Percentiles rank a stretch among this genome's conserved stretches.
phyloP scores from a whole-genome alignment of 2,329 filamentous ascomycete genomes.

The Beauveria bassiana region DNA sequence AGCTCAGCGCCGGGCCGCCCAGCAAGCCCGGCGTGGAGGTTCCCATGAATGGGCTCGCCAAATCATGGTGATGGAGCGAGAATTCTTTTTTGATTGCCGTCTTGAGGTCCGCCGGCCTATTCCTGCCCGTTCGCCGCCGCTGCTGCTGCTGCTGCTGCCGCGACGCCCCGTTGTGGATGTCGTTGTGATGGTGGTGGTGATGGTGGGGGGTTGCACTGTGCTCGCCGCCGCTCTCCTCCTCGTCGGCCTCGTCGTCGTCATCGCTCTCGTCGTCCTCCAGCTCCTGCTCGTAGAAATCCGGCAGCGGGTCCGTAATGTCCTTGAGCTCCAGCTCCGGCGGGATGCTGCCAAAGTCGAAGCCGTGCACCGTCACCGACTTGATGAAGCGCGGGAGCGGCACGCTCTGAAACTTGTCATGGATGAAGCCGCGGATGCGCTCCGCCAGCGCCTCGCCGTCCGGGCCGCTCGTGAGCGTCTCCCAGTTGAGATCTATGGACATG shows the following conservation, averaged over 20 bases:
- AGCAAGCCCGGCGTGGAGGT: constrained; percentile 56
- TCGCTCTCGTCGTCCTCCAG: constrained; percentile 45
- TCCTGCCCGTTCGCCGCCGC: constrained; percentile 4
- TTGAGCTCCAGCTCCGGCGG: constrained; percentile 85
- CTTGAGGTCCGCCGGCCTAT: constrained; percentile 21
- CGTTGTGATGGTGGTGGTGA: constrained; percentile 17
- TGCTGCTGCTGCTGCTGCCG: constrained; percentile 12
- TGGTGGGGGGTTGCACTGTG: constrained; percentile 16
- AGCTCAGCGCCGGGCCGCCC: constrained; percentile 70
- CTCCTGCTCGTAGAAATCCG: constrained; percentile 90
- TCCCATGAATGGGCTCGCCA: constrained; percentile 50
- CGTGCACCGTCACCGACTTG: constrained; percentile 87
- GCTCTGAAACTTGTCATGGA: constrained; percentile 92
- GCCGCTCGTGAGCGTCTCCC: constrained; percentile 84
- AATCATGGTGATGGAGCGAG: constrained; percentile 28
- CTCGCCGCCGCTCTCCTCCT: constrained; percentile 9
- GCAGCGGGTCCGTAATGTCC: constrained; percentile 90
- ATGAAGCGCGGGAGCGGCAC: constrained; percentile 91
- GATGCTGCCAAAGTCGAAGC: constrained; percentile 83
- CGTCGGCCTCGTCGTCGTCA: constrained; percentile 18
- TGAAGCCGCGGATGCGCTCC: constrained; percentile 81
- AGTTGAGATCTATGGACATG: constrained; percentile 98
- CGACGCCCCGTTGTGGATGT: neutral
- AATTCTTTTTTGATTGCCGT: constrained; percentile 27
- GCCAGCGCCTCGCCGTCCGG: constrained; percentile 80